phyloP scores from a whole-genome alignment of 352 stramenopile species.

The Phytophthora pinifolia region DNA sequence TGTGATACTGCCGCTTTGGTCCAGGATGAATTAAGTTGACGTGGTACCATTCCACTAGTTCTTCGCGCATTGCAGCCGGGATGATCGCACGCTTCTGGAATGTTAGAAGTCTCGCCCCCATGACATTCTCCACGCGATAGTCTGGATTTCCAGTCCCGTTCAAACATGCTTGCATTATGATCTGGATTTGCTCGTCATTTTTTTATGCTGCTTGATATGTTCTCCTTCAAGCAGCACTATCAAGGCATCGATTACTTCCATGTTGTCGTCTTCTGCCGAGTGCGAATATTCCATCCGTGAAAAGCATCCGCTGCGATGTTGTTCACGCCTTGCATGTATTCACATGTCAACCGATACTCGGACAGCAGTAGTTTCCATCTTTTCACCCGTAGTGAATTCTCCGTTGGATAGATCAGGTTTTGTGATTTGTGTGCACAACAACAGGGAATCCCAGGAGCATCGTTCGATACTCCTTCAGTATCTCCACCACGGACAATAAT shows the following conservation, averaged over 20 bases:
- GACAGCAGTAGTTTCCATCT: constrained; percentile 6
- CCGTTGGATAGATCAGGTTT: constrained; percentile 9
- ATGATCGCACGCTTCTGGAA: constrained; percentile 4
- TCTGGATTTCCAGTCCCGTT: background rate
- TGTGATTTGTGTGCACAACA: constrained; percentile 14
- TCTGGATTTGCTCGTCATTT: background rate
- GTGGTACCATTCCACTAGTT: constrained; percentile 10
- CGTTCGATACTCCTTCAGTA: constrained; percentile 10
- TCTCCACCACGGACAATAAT: constrained; percentile 8
- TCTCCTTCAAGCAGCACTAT: constrained; percentile 1
- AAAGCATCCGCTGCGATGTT: constrained; percentile 7
- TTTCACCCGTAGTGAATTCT: constrained; percentile 12
- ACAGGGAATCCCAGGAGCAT: constrained; percentile 16
- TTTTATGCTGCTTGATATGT: constrained; percentile 8
- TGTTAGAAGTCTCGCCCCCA: background rate
- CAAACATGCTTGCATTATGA: background rate
- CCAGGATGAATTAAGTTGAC: constrained; percentile 1
- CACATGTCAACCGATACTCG: background rate
- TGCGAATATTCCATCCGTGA: background rate
- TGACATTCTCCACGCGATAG: background rate
- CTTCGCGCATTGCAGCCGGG: background rate
- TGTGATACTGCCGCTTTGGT: constrained; percentile 7
- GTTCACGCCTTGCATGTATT: constrained; percentile 1
- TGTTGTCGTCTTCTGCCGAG: background rate
- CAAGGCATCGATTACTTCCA: background rate